Base-by-base conservation (phyloP, 2,329 filamentous ascomycete genomes). In the Sporothrix inflata region DNA sequence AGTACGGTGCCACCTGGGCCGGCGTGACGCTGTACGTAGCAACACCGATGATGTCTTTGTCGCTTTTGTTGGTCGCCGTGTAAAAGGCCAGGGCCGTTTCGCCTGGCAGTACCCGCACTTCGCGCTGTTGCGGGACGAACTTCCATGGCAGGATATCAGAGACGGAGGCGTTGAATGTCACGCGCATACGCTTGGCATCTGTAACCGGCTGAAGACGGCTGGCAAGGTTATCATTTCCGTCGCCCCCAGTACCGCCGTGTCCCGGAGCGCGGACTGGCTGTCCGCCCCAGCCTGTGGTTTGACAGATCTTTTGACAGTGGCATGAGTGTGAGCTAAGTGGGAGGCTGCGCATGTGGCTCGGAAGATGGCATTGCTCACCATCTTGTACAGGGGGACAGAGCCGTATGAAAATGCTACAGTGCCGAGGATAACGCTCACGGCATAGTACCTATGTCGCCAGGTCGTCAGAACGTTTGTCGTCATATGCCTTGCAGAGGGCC, bases 31-130 rank as follows among this genome's bases (percentile, higher is more conserved):
- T 97, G 83, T 99, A 99, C 8, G 96, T 99, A 12, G 96, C 96
- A 57, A 99, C 94, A 65, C 96, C 96, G 78, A 99, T 98, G 77
- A 99, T 98, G 84, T 99, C 97, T 75, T 92, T 89, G 75, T 93
- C 89, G 74, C 92, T 93, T 75, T 89, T 91, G 84, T 99, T 99
- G 71, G 94, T 98, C 14, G 96, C 96, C 7, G 94, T 99, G 83
- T 98, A 99, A 81, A 99, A 99, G 3, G 97, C 96, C 75, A 99
- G 85, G 4, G 96, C 96, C 2, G 96, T 99, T 85, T 99, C 96
- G 75, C 97, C 97, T 0, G 96, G 97, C 1, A 98, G 86, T 0
- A 99, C 95, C 72, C 94, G 90, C 69, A 99, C 96, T 84, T 99
- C 96, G 72, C 95, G 92, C 84, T 99, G 96, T 82, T 99, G 96